These are phyloP conservation scores for Talaromyces atroroseus DNA, from an alignment of 2,329 filamentous ascomycete species.

Conservation along the genomic window DNA sequence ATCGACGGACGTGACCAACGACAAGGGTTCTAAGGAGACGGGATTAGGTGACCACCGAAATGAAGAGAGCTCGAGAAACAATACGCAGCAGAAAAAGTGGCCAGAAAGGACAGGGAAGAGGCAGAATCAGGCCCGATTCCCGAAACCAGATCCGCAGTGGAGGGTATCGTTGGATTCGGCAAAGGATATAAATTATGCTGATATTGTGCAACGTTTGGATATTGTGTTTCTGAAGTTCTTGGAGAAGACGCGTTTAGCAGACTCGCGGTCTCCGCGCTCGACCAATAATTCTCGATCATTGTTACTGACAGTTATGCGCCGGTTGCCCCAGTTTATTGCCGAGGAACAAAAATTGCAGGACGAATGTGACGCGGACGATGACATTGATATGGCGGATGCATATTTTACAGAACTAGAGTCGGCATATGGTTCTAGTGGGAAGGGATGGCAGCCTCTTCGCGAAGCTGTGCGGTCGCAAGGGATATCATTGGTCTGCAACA, in stretches of 20 bases:
- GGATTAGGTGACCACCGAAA: constrained; percentile 8
- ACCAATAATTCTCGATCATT: constrained; percentile 30
- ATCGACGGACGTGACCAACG: constrained; percentile 13
- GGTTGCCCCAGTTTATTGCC: constrained; percentile 35
- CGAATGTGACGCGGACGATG: constrained; percentile 26
- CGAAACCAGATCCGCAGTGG: constrained; percentile 29
- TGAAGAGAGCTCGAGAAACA: not conserved
- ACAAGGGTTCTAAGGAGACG: constrained; percentile 15
- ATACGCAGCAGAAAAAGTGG: not conserved
- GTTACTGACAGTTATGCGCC: constrained; percentile 31
- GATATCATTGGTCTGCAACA: constrained; percentile 32
- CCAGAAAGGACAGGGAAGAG: constrained; percentile 17
- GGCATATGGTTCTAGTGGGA: constrained; percentile 30
- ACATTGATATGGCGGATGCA: constrained; percentile 36
- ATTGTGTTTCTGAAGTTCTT: constrained; percentile 34
- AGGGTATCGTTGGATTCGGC: constrained; percentile 29
- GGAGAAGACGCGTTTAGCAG: constrained; percentile 24
- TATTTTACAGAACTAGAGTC: constrained; percentile 39
- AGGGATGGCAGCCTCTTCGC: constrained; percentile 37
- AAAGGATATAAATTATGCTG: constrained; percentile 27
- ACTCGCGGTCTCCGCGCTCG: not conserved
- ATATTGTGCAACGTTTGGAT: constrained; percentile 32
- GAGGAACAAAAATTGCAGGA: constrained; percentile 33
- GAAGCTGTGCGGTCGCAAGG: constrained; percentile 38
- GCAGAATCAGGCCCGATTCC: constrained; percentile 23